These are phyloP conservation scores for Aquilaria sinensis DNA, from an alignment of 345 rosid species.

Conservation along the genomic window DNA sequence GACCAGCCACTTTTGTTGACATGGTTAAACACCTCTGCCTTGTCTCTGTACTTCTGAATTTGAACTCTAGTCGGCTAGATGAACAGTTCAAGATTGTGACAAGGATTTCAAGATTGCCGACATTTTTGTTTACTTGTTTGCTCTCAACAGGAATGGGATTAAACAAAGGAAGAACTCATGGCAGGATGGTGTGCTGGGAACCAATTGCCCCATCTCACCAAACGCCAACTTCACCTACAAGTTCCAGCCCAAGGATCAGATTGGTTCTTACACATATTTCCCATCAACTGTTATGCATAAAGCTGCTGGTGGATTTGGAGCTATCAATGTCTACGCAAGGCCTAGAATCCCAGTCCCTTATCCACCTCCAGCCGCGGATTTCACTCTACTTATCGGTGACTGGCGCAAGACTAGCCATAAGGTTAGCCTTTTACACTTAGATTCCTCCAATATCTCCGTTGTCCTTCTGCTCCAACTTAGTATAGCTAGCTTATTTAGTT, in stretches of 20 bases:
- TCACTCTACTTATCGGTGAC: conserved; percentile 78
- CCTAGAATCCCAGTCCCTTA: conserved; percentile 75
- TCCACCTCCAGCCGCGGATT: conserved; percentile 55
- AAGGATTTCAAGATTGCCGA: no score
- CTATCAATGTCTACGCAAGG: conserved; percentile 51
- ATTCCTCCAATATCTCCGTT: neutral
- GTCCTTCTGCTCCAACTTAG: no score
- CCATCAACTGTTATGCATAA: conserved; percentile 77
- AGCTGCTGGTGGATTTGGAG: conserved; percentile 89
- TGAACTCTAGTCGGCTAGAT: no score
- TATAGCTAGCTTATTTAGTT: neutral
- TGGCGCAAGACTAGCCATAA: conserved; percentile 79
- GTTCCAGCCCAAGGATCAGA: conserved; percentile 90
- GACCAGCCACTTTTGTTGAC: conserved; percentile 94
- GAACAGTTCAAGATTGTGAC: no score
- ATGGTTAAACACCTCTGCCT: conserved; percentile 32
- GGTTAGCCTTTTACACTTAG: conserved; percentile 24
- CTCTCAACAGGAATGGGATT: conserved; percentile 64
- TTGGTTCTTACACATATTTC: conserved; percentile 73
- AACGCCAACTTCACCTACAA: conserved; percentile 77
- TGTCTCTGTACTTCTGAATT: neutral
- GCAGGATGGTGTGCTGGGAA: conserved; percentile 83
- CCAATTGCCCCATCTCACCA: conserved; percentile 84
- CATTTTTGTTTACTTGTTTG: neutral
- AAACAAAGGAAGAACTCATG: conserved; percentile 89